These are phyloP conservation scores for Calonectria honghensis DNA, from an alignment of 2,329 filamentous ascomycete genomes.

Conservation along the genomic window DNA sequence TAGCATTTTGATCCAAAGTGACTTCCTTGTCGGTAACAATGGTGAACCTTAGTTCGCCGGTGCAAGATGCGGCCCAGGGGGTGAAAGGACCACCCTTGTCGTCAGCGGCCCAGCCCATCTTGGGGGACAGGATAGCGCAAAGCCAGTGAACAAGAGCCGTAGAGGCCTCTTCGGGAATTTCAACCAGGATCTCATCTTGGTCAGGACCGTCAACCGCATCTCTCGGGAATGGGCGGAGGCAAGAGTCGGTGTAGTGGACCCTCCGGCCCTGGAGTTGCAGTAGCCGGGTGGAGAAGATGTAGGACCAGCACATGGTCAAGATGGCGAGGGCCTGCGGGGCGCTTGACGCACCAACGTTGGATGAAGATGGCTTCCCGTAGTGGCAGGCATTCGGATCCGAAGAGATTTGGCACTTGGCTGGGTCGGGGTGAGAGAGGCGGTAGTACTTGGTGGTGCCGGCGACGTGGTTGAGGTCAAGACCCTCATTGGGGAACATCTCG, in stretches of 20 bases:
- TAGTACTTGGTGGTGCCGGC: constrained; percentile 54
- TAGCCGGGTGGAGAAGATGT: constrained; percentile 55
- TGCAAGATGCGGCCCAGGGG: constrained; percentile 49
- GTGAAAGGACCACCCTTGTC: constrained; percentile 44
- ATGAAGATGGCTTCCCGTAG: constrained; percentile 47
- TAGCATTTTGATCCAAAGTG: constrained; percentile 39
- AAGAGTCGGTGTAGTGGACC: constrained; percentile 51
- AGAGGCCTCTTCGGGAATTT: constrained; percentile 47
- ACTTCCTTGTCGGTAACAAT: constrained; percentile 49
- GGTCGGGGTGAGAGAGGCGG: constrained; percentile 50
- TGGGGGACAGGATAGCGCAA: constrained; percentile 52
- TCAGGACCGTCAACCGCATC: constrained; percentile 43
- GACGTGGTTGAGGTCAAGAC: constrained; percentile 49
- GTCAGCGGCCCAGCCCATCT: constrained; percentile 49
- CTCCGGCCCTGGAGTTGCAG: constrained; percentile 53
- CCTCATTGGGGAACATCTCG: constrained; percentile 30
- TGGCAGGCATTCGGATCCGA: constrained; percentile 45
- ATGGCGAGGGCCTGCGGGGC: constrained; percentile 53
- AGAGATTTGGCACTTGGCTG: constrained; percentile 49
- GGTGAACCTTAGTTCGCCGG: constrained; percentile 46
- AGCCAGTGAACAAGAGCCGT: constrained; percentile 53
- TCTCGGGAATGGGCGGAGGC: constrained; percentile 50
- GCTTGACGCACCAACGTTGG: constrained; percentile 44
- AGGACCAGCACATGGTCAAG: constrained; percentile 55
- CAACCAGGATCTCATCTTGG: constrained; percentile 47